phyloP scores from a whole-genome alignment of 768 basidiomycete genomes.

The Polyporus arcularius region DNA sequence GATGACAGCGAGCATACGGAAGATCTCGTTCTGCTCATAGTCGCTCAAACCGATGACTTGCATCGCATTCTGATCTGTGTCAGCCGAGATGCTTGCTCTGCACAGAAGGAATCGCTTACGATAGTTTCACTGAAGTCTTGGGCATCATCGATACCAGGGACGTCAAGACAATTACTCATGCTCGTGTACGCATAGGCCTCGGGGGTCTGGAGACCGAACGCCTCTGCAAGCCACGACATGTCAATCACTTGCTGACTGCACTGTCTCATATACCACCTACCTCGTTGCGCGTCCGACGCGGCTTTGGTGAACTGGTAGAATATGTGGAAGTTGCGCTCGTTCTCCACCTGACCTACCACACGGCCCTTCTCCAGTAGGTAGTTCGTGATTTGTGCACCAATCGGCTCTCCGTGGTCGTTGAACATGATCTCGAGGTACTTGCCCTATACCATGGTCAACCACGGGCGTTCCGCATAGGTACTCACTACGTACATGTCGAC shows the following conservation, averaged over 20 bases:
- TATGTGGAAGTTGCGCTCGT: conserved; percentile 97
- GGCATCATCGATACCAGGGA: conserved; percentile 86
- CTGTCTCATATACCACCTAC: conserved; percentile 42
- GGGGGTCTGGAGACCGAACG: conserved; percentile 93
- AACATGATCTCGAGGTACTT: conserved; percentile 99
- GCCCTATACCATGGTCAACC: conserved; percentile 53
- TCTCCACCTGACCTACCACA: conserved; percentile 94
- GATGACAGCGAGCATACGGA: conserved; percentile 87
- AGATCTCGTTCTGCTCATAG: conserved; percentile 89
- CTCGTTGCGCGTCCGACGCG: conserved; percentile 85
- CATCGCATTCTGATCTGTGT: conserved; percentile 78
- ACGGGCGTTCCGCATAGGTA: not conserved
- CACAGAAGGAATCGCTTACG: conserved; percentile 63
- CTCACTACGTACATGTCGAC: conserved; percentile 82
- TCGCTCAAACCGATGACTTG: conserved; percentile 82
- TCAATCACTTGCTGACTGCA: not conserved
- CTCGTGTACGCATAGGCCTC: conserved; percentile 95
- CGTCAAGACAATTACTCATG: conserved; percentile 88
- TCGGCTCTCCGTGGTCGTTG: conserved; percentile 87
- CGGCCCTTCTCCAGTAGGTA: conserved; percentile 97
- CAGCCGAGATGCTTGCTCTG: conserved; percentile 3
- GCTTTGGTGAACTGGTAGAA: conserved; percentile 99
- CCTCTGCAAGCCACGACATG: conserved; percentile 52
- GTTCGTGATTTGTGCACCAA: conserved; percentile 98
- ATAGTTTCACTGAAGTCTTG: conserved; percentile 88